phyloP scores from a whole-genome alignment of 2,329 filamentous ascomycete genomes.

The Hypoxylon sp. region DNA sequence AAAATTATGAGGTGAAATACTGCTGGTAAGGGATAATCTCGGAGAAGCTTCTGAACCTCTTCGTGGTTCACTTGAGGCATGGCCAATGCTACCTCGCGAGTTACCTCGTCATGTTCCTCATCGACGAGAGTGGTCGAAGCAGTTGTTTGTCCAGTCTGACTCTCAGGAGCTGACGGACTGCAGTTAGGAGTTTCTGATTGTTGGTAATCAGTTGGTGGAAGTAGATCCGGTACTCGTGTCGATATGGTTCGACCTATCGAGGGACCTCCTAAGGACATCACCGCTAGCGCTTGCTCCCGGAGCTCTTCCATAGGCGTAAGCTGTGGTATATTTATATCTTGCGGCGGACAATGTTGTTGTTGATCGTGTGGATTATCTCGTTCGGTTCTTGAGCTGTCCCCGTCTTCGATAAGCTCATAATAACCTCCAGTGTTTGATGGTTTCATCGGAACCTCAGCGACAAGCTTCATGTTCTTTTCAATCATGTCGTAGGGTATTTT shows the following conservation, averaged over 20 bases:
- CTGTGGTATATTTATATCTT: not conserved
- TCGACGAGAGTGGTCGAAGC: not conserved
- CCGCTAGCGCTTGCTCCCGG: not conserved
- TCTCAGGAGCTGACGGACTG: not conserved
- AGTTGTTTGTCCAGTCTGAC: not conserved
- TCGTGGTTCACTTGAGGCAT: constrained; percentile 1
- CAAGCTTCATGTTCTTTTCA: constrained; percentile 44
- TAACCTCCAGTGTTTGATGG: not conserved
- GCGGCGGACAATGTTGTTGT: not conserved
- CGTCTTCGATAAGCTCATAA: constrained; percentile 10
- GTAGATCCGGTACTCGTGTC: not conserved
- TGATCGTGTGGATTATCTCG: not conserved
- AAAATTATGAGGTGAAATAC: constrained; percentile 23
- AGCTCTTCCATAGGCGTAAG: not conserved
- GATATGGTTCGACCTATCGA: not conserved
- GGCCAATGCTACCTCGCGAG: not conserved
- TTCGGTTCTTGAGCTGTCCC: not conserved
- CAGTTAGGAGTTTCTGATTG: not conserved
- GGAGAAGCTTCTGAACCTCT: constrained; percentile 12
- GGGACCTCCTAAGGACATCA: not conserved
- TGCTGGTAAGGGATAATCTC: constrained; percentile 8
- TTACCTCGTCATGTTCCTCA: not conserved
- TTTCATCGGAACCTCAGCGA: not conserved
- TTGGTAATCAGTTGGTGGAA: not conserved
- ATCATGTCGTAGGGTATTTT: constrained; percentile 46